Evolutionary conservation across 169 alveolate species (phyloP).

Genomic region (Amoebophrya sp.): DNA sequence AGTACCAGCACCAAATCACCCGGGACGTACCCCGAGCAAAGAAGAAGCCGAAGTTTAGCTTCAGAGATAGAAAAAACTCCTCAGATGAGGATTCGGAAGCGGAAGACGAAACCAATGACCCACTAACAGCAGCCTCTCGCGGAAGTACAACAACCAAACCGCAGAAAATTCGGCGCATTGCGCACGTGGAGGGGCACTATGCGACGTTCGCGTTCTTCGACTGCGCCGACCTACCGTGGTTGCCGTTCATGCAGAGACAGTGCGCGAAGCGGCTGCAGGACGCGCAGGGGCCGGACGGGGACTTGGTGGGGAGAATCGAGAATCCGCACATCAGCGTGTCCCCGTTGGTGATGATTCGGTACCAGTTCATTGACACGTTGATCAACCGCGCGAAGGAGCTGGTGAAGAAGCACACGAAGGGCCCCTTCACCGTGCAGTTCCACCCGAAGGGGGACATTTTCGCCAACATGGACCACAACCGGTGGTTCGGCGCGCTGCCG

Average conservation of each 20-base stretch:
- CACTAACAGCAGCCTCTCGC: too few species aligned
- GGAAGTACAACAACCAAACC: not conserved
- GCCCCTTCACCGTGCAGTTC: not conserved
- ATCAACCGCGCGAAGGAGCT: not conserved
- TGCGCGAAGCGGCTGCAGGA: too few species aligned
- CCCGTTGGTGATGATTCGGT: not conserved
- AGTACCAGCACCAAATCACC: too few species aligned
- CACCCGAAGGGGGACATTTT: not conserved
- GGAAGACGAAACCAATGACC: too few species aligned
- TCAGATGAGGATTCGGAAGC: too few species aligned
- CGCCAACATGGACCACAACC: not conserved
- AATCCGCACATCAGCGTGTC: not conserved
- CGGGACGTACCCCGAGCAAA: too few species aligned
- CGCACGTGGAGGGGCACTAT: not conserved
- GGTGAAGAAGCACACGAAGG: not conserved
- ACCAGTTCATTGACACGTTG: not conserved
- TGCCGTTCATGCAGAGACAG: too few species aligned
- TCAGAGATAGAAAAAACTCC: too few species aligned
- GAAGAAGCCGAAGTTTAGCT: too few species aligned
- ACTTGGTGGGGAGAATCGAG: not conserved
- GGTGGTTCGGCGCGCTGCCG: not conserved
- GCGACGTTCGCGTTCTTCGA: not conserved
- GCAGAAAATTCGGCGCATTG: not conserved
- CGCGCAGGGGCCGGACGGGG: too few species aligned
- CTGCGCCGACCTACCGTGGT: too few species aligned